Evolutionary conservation across 1,284 basidiomycete species (phyloP).

Genomic region (Caloboletus inedulis): DNA sequence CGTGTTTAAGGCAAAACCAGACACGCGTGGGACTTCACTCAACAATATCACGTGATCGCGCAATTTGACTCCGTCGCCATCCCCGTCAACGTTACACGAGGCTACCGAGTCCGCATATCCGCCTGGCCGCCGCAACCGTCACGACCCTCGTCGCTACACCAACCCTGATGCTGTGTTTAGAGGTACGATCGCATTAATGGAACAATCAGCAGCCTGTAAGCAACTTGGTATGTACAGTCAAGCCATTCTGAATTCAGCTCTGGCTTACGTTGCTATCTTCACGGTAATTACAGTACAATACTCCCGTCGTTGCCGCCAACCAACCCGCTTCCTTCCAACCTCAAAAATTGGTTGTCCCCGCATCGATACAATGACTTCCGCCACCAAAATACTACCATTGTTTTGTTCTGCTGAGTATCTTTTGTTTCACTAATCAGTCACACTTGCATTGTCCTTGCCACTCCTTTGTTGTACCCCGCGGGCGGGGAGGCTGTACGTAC

Average conservation of each 20-base stretch:
- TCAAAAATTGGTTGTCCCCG: neutral
- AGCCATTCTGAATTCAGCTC: neutral
- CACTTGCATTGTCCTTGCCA: slow-evolving; percentile 17
- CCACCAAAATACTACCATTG: slow-evolving; percentile 3
- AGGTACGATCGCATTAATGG: neutral
- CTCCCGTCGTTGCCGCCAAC: slow-evolving; percentile 6
- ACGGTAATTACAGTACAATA: slow-evolving; percentile 6
- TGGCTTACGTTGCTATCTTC: slow-evolving; percentile 7
- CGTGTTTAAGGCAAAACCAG: slow-evolving; percentile 29
- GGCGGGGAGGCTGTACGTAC: slow-evolving; percentile 12
- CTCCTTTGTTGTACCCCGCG: slow-evolving; percentile 14
- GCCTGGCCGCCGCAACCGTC: slow-evolving; percentile 6
- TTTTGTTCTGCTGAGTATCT: neutral
- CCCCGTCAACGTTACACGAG: slow-evolving; percentile 34
- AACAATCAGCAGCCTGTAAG: neutral
- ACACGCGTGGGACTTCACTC: slow-evolving; percentile 36
- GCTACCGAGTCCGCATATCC: slow-evolving; percentile 25
- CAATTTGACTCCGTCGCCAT: slow-evolving; percentile 18
- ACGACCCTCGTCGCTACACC: neutral
- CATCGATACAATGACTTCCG: neutral
- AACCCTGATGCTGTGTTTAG: neutral
- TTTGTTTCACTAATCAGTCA: slow-evolving; percentile 21
- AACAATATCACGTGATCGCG: slow-evolving; percentile 41
- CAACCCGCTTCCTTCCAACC: neutral
- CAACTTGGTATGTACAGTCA: neutral